phyloP scores from a whole-genome alignment of 2,329 filamentous ascomycete species.

The Aureobasidium sp. region DNA sequence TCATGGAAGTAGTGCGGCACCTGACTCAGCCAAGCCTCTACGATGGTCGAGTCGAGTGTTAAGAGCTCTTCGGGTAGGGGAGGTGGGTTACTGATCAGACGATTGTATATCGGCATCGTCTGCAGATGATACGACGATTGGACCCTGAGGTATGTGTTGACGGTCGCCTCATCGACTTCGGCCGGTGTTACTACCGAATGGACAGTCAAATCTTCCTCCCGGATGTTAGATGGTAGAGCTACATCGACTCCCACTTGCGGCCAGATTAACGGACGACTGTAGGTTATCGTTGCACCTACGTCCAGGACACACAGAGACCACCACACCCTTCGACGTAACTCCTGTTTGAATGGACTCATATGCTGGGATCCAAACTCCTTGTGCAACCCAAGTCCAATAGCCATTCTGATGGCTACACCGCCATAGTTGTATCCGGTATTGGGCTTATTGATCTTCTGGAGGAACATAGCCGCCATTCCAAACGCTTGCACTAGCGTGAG shows the following conservation, averaged over 20 bases:
- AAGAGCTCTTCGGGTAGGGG: conserved; percentile 35
- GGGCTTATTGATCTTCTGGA: conserved; percentile 43
- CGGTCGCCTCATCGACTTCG: conserved; percentile 22
- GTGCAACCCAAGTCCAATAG: conserved; percentile 42
- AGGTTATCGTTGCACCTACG: conserved; percentile 43
- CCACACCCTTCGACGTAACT: conserved; percentile 28
- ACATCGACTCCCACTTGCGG: conserved; percentile 38
- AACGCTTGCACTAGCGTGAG: conserved; percentile 41
- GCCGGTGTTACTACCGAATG: not conserved
- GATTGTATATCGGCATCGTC: conserved; percentile 37
- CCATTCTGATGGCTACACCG: conserved; percentile 41
- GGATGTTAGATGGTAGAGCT: conserved; percentile 9
- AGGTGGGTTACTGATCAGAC: conserved; percentile 37
- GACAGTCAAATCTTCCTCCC: not conserved
- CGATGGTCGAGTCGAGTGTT: conserved; percentile 26
- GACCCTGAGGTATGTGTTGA: conserved; percentile 36
- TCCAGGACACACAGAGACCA: conserved; percentile 37
- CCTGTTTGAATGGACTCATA: conserved; percentile 31
- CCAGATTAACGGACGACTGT: conserved; percentile 39
- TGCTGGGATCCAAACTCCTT: conserved; percentile 42
- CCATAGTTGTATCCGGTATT: conserved; percentile 44
- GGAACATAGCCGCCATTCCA: conserved; percentile 40
- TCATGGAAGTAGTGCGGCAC: conserved; percentile 30
- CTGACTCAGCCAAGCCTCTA: conserved; percentile 29
- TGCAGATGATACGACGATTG: conserved; percentile 40